Evolutionary conservation across 176 grass and related monocot genomes (phyloP).

Genomic region (Luzula sylvatica): DNA sequence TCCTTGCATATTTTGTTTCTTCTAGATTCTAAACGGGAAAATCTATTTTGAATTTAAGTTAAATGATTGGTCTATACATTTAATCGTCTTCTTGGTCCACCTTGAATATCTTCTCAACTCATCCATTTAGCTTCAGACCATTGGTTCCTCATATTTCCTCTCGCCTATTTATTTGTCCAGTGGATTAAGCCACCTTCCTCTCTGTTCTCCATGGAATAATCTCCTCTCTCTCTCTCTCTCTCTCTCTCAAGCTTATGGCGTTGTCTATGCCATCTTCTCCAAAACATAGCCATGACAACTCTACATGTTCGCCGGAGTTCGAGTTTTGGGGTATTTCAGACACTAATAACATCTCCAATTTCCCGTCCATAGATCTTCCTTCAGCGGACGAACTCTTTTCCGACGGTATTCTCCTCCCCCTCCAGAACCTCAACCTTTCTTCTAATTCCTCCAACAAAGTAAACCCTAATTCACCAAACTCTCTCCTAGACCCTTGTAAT

Average conservation of each 20-base stretch:
- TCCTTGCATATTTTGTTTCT: no score
- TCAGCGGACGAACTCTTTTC: slow-evolving; percentile 99
- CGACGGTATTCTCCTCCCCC: slow-evolving; percentile 81
- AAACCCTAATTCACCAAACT: not conserved
- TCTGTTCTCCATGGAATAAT: not conserved
- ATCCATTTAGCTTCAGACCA: not conserved
- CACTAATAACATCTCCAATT: slow-evolving; percentile 32
- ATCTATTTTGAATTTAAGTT: no score
- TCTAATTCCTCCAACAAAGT: not conserved
- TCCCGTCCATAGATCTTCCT: slow-evolving; percentile 36
- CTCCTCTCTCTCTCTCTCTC: not conserved
- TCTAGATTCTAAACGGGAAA: no score
- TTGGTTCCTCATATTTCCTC: not conserved
- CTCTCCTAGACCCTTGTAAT: not conserved
- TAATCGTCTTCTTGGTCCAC: no score
- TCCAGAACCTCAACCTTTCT: slow-evolving; percentile 37
- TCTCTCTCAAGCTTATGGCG: not conserved
- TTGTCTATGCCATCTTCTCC: not conserved
- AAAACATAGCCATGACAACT: slow-evolving; percentile 1
- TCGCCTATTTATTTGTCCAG: not conserved
- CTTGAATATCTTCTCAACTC: not conserved
- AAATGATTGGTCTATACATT: no score
- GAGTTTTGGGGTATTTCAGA: slow-evolving; percentile 86
- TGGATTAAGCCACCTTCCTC: not conserved
- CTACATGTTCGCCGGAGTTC: slow-evolving; percentile 66